These are phyloP conservation scores for Tympanopsis confertula DNA, from an alignment of 2,329 filamentous ascomycete genomes.

Conservation along the genomic window DNA sequence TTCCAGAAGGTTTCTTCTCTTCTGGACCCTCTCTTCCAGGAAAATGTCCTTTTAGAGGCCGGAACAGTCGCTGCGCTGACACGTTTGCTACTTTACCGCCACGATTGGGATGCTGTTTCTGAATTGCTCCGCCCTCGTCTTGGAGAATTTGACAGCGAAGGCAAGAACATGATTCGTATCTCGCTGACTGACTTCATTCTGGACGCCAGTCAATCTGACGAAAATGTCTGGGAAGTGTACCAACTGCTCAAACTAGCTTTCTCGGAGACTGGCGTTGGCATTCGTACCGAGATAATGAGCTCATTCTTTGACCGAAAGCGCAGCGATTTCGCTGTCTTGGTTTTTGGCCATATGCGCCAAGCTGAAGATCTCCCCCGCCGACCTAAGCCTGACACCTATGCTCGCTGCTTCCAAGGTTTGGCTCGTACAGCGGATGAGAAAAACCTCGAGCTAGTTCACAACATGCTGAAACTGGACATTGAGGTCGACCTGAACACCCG, in stretches of 20 bases:
- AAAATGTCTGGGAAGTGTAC: neutral
- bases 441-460: constrained; percentile 1
- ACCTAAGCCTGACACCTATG: neutral
- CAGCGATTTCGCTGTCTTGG: neutral
- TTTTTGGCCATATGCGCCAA: constrained; percentile 1
- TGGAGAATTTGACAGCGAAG: neutral
- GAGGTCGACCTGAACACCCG: constrained; percentile 1
- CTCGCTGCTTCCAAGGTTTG: neutral
- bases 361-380: neutral
- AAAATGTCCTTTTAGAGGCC: neutral
- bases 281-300: neutral
- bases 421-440: neutral
- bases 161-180: neutral
- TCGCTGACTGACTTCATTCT: neutral
- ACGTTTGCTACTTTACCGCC: neutral
- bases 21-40: neutral
- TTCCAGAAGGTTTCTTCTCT: neutral
- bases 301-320: neutral
- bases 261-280: neutral
- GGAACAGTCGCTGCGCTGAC: neutral
- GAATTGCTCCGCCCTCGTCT: constrained; percentile 1
- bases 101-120: neutral
- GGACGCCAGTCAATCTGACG: neutral
- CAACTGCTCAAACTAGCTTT: neutral
- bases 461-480: constrained; percentile 1